Conservation (phyloP, 306 rosid species). For the Astragalus glycyphyllos region DNA sequence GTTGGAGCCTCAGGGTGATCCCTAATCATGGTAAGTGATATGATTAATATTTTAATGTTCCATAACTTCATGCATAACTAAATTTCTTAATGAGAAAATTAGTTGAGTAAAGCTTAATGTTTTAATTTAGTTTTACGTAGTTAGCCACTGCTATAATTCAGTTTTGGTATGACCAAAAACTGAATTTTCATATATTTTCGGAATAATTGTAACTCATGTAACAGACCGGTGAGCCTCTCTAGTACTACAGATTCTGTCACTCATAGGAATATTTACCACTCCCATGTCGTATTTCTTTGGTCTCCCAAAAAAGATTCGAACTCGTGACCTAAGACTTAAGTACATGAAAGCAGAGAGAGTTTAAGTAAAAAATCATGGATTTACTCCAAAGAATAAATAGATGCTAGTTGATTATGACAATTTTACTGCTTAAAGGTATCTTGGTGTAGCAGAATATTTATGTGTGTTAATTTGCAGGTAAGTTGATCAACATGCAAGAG, state of each 20-base stretch:
- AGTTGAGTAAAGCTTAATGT: neutral
- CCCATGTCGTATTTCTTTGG: too few species aligned
- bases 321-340: too few species aligned
- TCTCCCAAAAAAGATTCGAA: too few species aligned
- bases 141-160: too few species aligned
- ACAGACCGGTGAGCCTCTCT: too few species aligned
- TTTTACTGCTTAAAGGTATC: neutral
- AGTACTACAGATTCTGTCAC: too few species aligned
- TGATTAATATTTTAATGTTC: neutral
- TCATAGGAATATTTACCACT: too few species aligned
- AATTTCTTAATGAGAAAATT: neutral
- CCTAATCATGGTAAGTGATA: slow-evolving; percentile 44
- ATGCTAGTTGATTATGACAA: neutral
- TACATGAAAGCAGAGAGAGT: too few species aligned
- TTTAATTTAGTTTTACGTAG: too few species aligned
- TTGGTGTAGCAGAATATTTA: neutral
- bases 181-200: too few species aligned
- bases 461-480: slow-evolving; percentile 4
- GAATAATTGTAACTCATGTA: too few species aligned
- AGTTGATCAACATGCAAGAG: slow-evolving; percentile 46
- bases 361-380: neutral
- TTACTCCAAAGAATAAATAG: neutral
- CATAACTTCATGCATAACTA: neutral
- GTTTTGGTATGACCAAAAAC: too few species aligned
- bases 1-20: slow-evolving; percentile 44